Evolutionary conservation across 2,329 filamentous ascomycete genomes (phyloP).

Genomic region (Thielaviopsis populi): DNA sequence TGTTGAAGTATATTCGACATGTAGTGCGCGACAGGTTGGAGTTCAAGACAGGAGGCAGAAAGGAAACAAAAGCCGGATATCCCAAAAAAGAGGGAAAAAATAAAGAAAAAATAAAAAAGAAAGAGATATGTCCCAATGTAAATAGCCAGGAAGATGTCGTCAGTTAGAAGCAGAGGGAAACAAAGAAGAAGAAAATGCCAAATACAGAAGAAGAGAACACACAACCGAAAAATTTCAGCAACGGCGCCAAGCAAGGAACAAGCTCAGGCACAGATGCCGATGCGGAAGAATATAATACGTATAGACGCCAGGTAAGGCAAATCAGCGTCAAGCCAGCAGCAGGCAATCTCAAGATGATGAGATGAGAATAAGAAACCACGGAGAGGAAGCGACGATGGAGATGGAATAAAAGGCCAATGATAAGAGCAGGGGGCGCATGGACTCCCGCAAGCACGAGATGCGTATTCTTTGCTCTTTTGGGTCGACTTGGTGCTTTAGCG

Average conservation of each 20-base stretch:
- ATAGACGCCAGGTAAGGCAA: background rate
- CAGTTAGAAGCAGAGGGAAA: background rate
- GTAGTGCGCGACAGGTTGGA: background rate
- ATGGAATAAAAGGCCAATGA: background rate
- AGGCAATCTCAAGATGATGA: background rate
- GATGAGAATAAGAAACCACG: background rate
- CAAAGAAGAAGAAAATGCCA: background rate
- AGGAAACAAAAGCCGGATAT: background rate
- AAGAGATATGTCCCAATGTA: background rate
- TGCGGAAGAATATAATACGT: background rate
- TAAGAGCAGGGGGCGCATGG: constrained; percentile 7
- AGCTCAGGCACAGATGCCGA: background rate
- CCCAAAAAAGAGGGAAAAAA: background rate
- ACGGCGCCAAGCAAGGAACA: background rate
- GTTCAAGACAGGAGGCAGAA: background rate
- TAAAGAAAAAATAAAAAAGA: background rate
- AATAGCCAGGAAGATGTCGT: background rate
- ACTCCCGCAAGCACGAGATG: constrained; percentile 15
- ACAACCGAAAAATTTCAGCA: background rate
- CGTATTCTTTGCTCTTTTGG: constrained; percentile 15
- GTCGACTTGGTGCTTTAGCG: constrained; percentile 4
- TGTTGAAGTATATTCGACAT: background rate
- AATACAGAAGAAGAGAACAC: background rate
- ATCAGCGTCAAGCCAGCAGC: background rate
- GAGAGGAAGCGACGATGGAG: background rate